phyloP scores from a whole-genome alignment of 169 alveolate species.

The Besnoitia besnoiti region DNA sequence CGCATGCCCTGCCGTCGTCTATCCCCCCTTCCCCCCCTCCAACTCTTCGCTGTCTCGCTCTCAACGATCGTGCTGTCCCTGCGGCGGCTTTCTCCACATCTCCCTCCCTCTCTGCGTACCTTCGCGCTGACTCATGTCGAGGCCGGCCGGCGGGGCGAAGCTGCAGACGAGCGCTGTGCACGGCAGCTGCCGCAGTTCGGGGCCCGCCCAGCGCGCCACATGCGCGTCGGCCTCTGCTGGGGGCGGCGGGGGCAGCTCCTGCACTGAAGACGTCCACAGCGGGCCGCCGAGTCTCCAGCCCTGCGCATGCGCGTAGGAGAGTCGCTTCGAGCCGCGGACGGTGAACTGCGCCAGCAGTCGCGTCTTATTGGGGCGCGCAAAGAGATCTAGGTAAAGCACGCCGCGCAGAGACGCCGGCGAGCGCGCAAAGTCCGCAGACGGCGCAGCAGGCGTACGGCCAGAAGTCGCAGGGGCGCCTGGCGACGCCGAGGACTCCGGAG shows the following conservation, averaged over 20 bases:
- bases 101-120: background rate
- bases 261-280: background rate
- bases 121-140: background rate
- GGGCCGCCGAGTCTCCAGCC: constrained; percentile 43
- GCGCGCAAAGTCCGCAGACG: background rate
- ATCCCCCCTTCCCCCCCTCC: too few species aligned
- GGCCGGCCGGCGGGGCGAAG: constrained; percentile 28
- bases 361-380: constrained; percentile 51
- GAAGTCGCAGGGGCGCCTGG: constrained; percentile 6
- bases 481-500: background rate
- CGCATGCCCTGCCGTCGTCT: too few species aligned
- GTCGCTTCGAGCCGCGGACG: constrained; percentile 45
- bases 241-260: background rate
- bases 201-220: too few species aligned
- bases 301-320: background rate
- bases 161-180: constrained; percentile 39
- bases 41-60: too few species aligned
- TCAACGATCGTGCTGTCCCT: background rate
- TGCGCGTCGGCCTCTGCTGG: background rate
- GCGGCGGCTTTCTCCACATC: background rate
- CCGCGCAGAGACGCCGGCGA: constrained; percentile 44
- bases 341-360: constrained; percentile 65
- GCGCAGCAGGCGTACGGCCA: background rate
- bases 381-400: constrained; percentile 54
- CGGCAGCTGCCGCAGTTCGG: constrained; percentile 10